Conservation (phyloP, 2,329 filamentous ascomycete genomes). For the Rutstroemia sydowiana region DNA sequence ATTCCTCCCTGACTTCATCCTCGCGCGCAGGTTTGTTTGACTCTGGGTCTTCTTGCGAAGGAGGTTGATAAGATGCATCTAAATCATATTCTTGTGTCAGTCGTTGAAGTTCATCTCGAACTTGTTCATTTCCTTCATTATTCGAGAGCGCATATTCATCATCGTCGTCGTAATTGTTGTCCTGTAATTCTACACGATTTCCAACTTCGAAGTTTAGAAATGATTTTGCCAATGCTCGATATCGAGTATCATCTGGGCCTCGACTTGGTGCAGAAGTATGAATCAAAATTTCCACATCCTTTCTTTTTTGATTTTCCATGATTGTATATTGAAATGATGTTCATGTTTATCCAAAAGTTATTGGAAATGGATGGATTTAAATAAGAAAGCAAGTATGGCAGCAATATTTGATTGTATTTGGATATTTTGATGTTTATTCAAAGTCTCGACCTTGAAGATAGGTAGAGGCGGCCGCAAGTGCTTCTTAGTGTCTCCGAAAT, state of each 20-base stretch:
- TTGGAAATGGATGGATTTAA: too few species aligned
- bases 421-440: too few species aligned
- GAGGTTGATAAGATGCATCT: slow-evolving; percentile 18
- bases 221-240: slow-evolving; percentile 26
- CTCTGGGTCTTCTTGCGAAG: slow-evolving; percentile 4
- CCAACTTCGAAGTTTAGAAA: slow-evolving; percentile 26
- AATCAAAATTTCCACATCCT: slow-evolving; percentile 29
- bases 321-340: too few species aligned
- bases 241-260: slow-evolving; percentile 27
- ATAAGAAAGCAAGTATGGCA: too few species aligned
- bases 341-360: too few species aligned
- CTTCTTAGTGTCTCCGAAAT: too few species aligned
- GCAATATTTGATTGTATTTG: too few species aligned
- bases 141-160: slow-evolving; percentile 29
- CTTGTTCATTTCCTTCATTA: slow-evolving; percentile 35
- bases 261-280: slow-evolving; percentile 28
- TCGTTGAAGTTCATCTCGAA: slow-evolving; percentile 14
- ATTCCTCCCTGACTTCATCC: not conserved
- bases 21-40: not conserved
- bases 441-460: too few species aligned
- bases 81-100: slow-evolving; percentile 20
- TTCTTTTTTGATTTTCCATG: slow-evolving; percentile 18
- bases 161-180: not conserved
- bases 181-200: slow-evolving; percentile 10
- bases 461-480: too few species aligned